phyloP scores from a whole-genome alignment of 1,284 basidiomycete species.

The Moesziomyces sp. region DNA sequence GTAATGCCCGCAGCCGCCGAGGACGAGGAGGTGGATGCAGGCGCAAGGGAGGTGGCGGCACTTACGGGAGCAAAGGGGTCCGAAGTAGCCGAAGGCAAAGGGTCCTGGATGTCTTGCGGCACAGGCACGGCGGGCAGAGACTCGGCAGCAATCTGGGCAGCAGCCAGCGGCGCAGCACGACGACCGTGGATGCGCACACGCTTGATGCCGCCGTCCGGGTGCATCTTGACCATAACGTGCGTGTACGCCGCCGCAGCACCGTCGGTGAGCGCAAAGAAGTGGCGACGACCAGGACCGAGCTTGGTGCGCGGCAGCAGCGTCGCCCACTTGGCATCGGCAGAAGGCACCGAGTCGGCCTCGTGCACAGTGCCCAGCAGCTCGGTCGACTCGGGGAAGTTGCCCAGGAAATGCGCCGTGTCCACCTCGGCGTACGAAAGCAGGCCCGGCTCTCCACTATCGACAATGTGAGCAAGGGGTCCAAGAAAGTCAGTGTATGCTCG shows the following conservation, averaged over 20 bases:
- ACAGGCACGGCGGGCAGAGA: conserved; percentile 40
- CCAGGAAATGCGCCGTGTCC: conserved; percentile 94
- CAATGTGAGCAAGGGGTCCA: neutral
- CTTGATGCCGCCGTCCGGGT: conserved; percentile 96
- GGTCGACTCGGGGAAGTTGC: conserved; percentile 87
- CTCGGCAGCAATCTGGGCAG: conserved; percentile 22
- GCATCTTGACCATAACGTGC: conserved; percentile 88
- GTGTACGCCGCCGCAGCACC: conserved; percentile 73
- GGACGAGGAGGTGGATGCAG: conserved; percentile 4
- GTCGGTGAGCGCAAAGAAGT: conserved; percentile 84
- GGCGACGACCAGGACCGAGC: conserved; percentile 88
- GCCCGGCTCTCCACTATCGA: conserved; percentile 69
- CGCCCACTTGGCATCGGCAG: conserved; percentile 73
- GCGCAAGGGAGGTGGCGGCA: conserved; percentile 23
- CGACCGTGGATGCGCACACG: conserved; percentile 84
- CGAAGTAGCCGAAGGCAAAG: conserved; percentile 45
- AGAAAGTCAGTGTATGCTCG: neutral
- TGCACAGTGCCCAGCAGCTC: conserved; percentile 78
- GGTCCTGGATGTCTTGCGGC: conserved; percentile 48
- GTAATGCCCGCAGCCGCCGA: conserved; percentile 18
- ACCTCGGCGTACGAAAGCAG: conserved; percentile 83
- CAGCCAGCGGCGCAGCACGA: conserved; percentile 67
- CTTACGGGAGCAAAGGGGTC: conserved; percentile 38
- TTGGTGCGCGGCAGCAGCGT: conserved; percentile 80
- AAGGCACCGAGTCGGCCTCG: conserved; percentile 49